Conservation (phyloP, 331 rosid genomes). For the Quercus lobata region DNA sequence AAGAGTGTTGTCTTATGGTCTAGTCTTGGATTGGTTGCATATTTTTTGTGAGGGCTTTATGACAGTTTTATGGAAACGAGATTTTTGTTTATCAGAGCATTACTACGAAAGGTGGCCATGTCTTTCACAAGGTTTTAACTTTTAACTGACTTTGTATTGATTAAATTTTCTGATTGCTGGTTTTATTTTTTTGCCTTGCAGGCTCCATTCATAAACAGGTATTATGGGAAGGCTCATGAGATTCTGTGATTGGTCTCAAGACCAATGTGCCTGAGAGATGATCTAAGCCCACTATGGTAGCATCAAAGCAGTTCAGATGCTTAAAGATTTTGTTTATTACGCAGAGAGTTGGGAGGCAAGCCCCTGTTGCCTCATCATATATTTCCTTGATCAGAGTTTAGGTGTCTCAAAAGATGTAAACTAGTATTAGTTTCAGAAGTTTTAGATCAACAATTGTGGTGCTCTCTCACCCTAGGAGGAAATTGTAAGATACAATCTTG, state of each 20-base stretch:
- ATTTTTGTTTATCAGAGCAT: no score
- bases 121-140: no score
- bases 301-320: background rate
- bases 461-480: slow-evolving; percentile 23
- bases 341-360: slow-evolving; percentile 34
- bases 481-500: slow-evolving; percentile 18
- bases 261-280: background rate
- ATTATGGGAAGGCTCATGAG: slow-evolving; percentile 86
- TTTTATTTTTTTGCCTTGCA: slow-evolving; percentile 26
- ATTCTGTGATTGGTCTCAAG: slow-evolving; percentile 47
- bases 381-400: slow-evolving; percentile 2
- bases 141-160: no score
- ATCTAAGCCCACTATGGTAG: slow-evolving; percentile 13
- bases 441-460: slow-evolving; percentile 28
- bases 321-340: background rate
- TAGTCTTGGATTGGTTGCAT: no score
- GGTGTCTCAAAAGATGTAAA: slow-evolving; percentile 33
- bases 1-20: background rate
- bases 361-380: slow-evolving; percentile 27
- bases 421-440: slow-evolving; percentile 33
- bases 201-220: slow-evolving; percentile 85
- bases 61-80: no score
- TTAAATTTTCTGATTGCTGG: background rate
- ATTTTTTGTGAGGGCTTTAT: no score
- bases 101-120: no score